Conservation (phyloP, 352 stramenopile genomes). For the Labyrinthula sp. region DNA sequence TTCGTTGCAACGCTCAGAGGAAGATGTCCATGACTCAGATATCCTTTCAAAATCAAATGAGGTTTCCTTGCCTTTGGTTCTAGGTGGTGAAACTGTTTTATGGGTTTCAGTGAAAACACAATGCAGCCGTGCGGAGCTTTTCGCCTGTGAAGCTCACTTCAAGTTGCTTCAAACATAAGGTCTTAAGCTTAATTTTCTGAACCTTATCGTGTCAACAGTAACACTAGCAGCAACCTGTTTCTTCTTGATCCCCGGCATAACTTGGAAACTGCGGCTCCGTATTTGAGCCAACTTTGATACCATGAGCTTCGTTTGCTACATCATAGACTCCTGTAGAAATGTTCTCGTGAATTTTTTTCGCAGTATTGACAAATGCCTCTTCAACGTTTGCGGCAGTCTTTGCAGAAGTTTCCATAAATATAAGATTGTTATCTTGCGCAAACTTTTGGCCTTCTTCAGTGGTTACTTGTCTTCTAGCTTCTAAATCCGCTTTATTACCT, state of each 20-base stretch:
- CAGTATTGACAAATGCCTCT: slow-evolving; percentile 78
- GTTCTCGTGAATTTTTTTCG: slow-evolving; percentile 82
- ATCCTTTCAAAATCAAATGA: too few relatives aligned
- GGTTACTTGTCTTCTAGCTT: slow-evolving; percentile 58
- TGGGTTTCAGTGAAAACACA: too few relatives aligned
- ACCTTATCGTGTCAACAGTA: too few relatives aligned
- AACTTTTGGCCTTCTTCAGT: slow-evolving; percentile 94
- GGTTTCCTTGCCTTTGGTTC: too few relatives aligned
- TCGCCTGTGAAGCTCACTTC: too few relatives aligned
- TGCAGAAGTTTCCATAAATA: slow-evolving; percentile 96
- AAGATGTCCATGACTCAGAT: too few relatives aligned
- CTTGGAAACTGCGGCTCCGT: slow-evolving; percentile 17
- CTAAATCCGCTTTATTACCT: slow-evolving; percentile 23
- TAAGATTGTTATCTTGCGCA: slow-evolving; percentile 93
- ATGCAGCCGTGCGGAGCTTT: too few relatives aligned
- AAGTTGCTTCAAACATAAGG: too few relatives aligned
- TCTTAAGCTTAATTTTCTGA: too few relatives aligned
- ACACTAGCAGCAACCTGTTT: slow-evolving; percentile 15
- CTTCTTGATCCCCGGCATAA: slow-evolving; percentile 10
- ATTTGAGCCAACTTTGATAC: slow-evolving; percentile 29
- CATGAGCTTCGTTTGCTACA: slow-evolving; percentile 62
- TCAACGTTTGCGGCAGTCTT: slow-evolving; percentile 98
- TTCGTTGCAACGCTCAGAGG: too few relatives aligned
- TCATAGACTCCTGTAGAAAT: slow-evolving; percentile 77
- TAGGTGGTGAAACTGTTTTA: too few relatives aligned